These are phyloP conservation scores for Cytospora mali DNA, from an alignment of 2,329 filamentous ascomycete species.

Conservation along the genomic window DNA sequence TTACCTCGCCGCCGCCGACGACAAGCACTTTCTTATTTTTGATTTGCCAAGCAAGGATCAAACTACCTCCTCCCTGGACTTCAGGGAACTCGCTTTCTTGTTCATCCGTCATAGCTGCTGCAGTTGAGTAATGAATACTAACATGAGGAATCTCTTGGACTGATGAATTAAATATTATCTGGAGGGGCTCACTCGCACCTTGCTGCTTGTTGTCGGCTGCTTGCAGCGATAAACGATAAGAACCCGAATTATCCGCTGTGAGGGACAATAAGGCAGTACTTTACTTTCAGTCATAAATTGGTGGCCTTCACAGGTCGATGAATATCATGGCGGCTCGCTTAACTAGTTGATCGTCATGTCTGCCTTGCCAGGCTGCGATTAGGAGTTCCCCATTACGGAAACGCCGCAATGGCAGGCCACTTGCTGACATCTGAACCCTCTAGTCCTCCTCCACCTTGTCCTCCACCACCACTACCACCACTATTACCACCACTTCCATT, in stretches of 20 bases:
- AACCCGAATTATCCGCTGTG: background rate
- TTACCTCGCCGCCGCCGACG: constrained; percentile 90
- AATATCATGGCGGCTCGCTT: background rate
- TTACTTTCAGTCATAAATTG: background rate
- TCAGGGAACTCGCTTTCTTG: constrained; percentile 63
- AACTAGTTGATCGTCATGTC: background rate
- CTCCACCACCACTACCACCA: background rate
- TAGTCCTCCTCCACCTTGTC: background rate
- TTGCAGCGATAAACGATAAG: background rate
- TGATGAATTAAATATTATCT: background rate
- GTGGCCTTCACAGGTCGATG: background rate
- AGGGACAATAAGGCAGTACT: background rate
- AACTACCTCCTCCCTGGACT: constrained; percentile 85
- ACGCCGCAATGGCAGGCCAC: background rate
- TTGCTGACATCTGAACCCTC: background rate
- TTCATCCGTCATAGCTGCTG: constrained; percentile 7
- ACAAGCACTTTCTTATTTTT: constrained; percentile 87
- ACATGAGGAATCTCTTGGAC: background rate
- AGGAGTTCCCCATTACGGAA: constrained; percentile 1
- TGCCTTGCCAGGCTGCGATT: background rate
- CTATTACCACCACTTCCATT: background rate
- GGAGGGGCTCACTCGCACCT: background rate
- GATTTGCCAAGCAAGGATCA: constrained; percentile 96
- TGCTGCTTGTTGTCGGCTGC: background rate
- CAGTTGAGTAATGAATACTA: background rate